Evolutionary conservation across 495 filamentous ascomycete species (phyloP), one percentile per base, ranked within the genome.

Genomic region (Rostrohypoxylon terebratum): DNA sequence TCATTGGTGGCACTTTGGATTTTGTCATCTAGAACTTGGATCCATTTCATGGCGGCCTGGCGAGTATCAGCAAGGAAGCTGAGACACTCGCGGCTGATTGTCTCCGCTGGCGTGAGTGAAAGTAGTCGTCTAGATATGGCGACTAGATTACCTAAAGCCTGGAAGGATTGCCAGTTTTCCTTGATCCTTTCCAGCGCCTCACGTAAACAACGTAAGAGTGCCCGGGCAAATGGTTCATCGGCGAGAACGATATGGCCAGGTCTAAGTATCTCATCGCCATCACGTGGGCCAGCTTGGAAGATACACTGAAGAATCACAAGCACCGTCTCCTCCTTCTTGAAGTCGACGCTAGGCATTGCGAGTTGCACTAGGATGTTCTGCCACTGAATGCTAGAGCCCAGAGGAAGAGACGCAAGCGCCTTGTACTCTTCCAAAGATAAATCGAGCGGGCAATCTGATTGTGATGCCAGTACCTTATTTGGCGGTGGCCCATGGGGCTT

Each of bases 361-460:
- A 91, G 75, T 67, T 90, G 83, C 14, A 81, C 67, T 0, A 87
- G 74, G 14, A 90, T 83, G 54, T 90, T 90, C 33, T 83, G 72
- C 85, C 86, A 88, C 51, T 89, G 87, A 23, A 90, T 75, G 0
- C 76, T 69, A 25, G 81, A 65, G 0, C 87, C 87, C 0, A 83
- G 73, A 2, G 86, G 81, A 25, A 90, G 70, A 9, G 78, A 70
- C 6, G 81, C 79, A 31, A 90, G 80, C 0, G 84, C 77, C 36
- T 81, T 81, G 69, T 82, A 89, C 47, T 90, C 87, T 5, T 82
- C 82, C 0, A 89, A 66, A 0, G 83, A 78, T 64, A 89, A 78
- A 33, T 78, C 23, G 0, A 28, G 11, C 0, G 88, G 83, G 48
- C 81, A 86, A 0, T 62, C 38, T 2, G 48, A 64, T 72, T 88